Conservation (phyloP, 2,329 filamentous ascomycete species). For the Ophiostoma novo-ulmi region DNA sequence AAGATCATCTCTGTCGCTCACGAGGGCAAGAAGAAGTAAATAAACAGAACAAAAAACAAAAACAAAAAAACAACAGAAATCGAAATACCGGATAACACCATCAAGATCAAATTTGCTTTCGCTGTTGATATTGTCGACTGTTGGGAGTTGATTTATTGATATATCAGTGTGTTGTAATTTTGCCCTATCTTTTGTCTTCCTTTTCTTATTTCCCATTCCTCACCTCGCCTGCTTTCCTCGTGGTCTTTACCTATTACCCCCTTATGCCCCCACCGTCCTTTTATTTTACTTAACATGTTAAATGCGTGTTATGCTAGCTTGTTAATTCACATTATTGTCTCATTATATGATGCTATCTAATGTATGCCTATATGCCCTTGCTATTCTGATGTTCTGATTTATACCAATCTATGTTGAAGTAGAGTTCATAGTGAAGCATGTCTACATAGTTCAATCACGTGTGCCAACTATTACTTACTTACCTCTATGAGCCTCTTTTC, state of each 20-base stretch:
- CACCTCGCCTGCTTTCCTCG: neutral
- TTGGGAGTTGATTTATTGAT: neutral
- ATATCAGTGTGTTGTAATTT: neutral
- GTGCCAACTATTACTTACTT: too few relatives aligned
- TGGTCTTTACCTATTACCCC: conserved; percentile 8
- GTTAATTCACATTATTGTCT: neutral
- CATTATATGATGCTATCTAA: neutral
- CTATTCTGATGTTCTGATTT: too few relatives aligned
- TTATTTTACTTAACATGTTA: neutral
- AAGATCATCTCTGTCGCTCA: conserved; percentile 85
- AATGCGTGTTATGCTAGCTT: neutral
- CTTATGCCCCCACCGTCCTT: neutral
- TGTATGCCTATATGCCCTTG: too few relatives aligned
- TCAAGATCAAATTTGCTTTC: conserved; percentile 4
- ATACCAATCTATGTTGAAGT: too few relatives aligned
- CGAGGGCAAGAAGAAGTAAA: conserved; percentile 49
- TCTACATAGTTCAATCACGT: too few relatives aligned
- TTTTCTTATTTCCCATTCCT: neutral
- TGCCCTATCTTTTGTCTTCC: too few relatives aligned
- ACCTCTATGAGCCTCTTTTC: too few relatives aligned
- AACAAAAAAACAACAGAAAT: neutral
- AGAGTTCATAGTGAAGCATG: too few relatives aligned
- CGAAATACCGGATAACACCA: neutral
- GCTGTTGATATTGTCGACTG: neutral
- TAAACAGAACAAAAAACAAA: neutral